phyloP scores from a whole-genome alignment of 2,329 filamentous ascomycete species.

The Furcasterigmium sp. region DNA sequence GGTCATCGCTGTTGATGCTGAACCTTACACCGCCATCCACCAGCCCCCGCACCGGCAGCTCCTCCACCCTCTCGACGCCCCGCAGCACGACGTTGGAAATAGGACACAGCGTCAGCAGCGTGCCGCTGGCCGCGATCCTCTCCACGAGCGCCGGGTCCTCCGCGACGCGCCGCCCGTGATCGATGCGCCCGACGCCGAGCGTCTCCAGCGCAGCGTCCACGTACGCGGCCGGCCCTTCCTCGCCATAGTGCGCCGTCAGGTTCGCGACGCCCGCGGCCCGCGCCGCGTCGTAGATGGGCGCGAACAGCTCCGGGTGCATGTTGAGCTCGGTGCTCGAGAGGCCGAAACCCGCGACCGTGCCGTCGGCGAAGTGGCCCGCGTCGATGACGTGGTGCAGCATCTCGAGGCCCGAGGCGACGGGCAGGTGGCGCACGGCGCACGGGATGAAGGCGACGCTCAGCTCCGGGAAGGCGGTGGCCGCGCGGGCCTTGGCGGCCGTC shows the following conservation, averaged over 20 bases:
- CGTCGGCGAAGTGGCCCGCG: slow-evolving; percentile 40
- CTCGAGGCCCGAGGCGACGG: slow-evolving; percentile 48
- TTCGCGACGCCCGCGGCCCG: slow-evolving; percentile 41
- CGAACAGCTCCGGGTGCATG: slow-evolving; percentile 55
- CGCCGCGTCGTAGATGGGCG: slow-evolving; percentile 53
- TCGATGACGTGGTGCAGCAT: slow-evolving; percentile 31
- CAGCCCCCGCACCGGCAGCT: slow-evolving; percentile 55
- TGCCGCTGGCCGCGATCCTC: slow-evolving; percentile 46
- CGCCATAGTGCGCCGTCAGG: slow-evolving; percentile 70
- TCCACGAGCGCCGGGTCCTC: slow-evolving; percentile 53
- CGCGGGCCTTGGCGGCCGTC: slow-evolving; percentile 51
- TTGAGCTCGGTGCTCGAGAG: slow-evolving; percentile 61
- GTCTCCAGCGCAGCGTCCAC: slow-evolving; percentile 58
- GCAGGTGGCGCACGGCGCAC: slow-evolving; percentile 68
- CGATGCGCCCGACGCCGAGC: slow-evolving; percentile 61
- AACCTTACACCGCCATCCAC: slow-evolving; percentile 61
- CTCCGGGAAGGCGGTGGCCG: slow-evolving; percentile 52
- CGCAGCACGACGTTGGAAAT: slow-evolving; percentile 56
- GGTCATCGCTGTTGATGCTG: slow-evolving; percentile 70
- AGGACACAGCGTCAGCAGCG: slow-evolving; percentile 67
- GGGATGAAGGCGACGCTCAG: slow-evolving; percentile 63
- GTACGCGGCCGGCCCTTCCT: slow-evolving; percentile 66
- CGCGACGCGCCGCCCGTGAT: slow-evolving; percentile 65
- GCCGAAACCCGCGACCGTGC: slow-evolving; percentile 57
- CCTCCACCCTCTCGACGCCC: slow-evolving; percentile 13